Conservation (phyloP, 345 rosid genomes). For the Trapa bicornis region DNA sequence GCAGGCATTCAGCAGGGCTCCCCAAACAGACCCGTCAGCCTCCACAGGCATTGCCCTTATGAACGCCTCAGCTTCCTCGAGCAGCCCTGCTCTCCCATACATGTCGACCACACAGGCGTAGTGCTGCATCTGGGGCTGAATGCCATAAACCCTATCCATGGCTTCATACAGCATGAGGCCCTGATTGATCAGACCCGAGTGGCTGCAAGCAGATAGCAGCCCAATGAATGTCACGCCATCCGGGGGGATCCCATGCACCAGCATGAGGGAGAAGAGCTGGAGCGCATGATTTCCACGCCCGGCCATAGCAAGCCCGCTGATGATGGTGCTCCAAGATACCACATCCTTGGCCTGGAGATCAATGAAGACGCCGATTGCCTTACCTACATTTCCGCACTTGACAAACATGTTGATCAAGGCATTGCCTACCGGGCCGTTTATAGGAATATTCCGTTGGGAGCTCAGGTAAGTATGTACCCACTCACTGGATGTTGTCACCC, state of each 20-base stretch:
- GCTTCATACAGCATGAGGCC: conserved; percentile 20
- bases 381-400: conserved; percentile 19
- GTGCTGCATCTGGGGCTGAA: conserved; percentile 15
- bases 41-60: conserved; percentile 14
- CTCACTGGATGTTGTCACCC: conserved; percentile 12
- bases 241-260: conserved; percentile 11
- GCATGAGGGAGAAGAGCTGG: conserved; percentile 17
- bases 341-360: conserved; percentile 10
- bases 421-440: conserved; percentile 12
- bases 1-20: conserved; percentile 18
- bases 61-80: conserved; percentile 23
- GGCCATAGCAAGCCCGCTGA: conserved; percentile 21
- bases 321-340: conserved; percentile 20
- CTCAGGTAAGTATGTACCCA: conserved; percentile 9
- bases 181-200: conserved; percentile 14
- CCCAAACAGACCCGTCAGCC: conserved; percentile 15
- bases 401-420: conserved; percentile 21
- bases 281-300: conserved; percentile 18
- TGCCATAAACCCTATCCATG: conserved; percentile 9
- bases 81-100: conserved; percentile 24
- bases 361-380: conserved; percentile 13
- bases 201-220: conserved; percentile 20
- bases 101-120: conserved; percentile 20
- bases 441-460: neutral
- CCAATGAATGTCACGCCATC: conserved; percentile 14